Percentiles rank a stretch among this genome's conserved stretches.
Conservation (phyloP, 805 yeast species). For the Alloascoidea africana region DNA sequence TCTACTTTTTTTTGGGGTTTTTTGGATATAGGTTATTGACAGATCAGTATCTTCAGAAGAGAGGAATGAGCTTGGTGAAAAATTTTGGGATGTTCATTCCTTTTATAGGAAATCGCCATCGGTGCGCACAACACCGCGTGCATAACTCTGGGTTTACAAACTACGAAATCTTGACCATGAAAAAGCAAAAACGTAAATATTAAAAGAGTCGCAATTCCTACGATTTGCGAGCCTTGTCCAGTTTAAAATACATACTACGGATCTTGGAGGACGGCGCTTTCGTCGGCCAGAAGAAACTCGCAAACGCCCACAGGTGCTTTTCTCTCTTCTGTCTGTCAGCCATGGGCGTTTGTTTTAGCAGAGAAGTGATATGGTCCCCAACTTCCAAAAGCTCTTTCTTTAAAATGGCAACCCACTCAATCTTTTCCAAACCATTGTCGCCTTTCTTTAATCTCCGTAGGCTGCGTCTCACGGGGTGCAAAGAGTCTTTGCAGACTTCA, state of each 20-base stretch:
- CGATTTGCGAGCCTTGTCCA: constrained; percentile 19
- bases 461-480: constrained; percentile 56
- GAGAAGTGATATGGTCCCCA: constrained; percentile 51
- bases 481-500: constrained; percentile 37
- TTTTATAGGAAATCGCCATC: too few species aligned
- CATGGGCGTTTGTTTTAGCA: constrained; percentile 15
- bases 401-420: constrained; percentile 62
- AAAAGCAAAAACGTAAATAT: too few species aligned
- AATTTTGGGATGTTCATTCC: too few species aligned
- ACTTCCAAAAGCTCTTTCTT: constrained; percentile 54
- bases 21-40: too few species aligned
- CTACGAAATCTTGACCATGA: too few species aligned
- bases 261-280: constrained; percentile 54
- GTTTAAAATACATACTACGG: constrained; percentile 58
- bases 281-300: constrained; percentile 79
- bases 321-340: constrained; percentile 23
- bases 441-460: constrained; percentile 57
- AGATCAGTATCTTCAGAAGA: too few species aligned
- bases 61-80: too few species aligned
- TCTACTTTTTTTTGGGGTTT: too few species aligned
- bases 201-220: too few species aligned
- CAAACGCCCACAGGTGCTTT: constrained; percentile 74
- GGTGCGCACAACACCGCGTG: too few species aligned
- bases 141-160: too few species aligned
- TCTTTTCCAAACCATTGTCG: constrained; percentile 53